Percentiles rank a stretch among this genome's conserved stretches.
These are phyloP conservation scores for Cicer arietinum DNA, from an alignment of 306 rosid genomes.

Conservation along the genomic window DNA sequence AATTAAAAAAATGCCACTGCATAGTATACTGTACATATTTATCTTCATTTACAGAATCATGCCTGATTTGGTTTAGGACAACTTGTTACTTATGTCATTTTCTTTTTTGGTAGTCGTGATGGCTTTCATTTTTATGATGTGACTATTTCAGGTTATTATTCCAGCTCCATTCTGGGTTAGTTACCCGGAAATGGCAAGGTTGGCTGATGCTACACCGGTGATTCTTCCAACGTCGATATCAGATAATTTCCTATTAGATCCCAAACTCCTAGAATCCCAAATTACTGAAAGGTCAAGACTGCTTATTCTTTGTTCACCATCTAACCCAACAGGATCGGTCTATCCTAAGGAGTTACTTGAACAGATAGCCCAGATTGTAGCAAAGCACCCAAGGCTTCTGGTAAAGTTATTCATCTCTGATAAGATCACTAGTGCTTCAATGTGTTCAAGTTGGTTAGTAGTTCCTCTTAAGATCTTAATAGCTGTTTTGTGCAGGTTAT, in stretches of 20 bases:
- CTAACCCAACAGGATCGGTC: conserved; percentile 97
- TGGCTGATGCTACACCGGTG: conserved; percentile 96
- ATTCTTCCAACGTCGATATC: conserved; percentile 77
- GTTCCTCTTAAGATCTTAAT: conserved; percentile 38
- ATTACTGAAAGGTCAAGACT: conserved; percentile 81
- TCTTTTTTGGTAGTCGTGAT: not conserved
- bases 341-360: conserved; percentile 84
- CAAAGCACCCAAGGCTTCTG: conserved; percentile 97
- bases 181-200: conserved; percentile 94
- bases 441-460: not conserved
- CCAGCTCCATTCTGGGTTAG: conserved; percentile 98
- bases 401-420: conserved; percentile 52
- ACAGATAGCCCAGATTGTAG: conserved; percentile 84
- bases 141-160: conserved; percentile 75
- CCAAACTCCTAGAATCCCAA: conserved; percentile 72
- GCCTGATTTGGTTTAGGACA: conserved; percentile 14
- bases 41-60: conserved; percentile 3
- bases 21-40: conserved; percentile 7
- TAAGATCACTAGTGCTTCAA: conserved; percentile 24
- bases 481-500: conserved; percentile 66
- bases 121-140: conserved; percentile 21
- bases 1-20: conserved; percentile 21
- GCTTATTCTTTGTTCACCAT: conserved; percentile 89
- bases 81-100: conserved; percentile 7
- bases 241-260: conserved; percentile 78